Evolutionary conservation across 768 basidiomycete genomes (phyloP).

Genomic region (Nidularia sp.): DNA sequence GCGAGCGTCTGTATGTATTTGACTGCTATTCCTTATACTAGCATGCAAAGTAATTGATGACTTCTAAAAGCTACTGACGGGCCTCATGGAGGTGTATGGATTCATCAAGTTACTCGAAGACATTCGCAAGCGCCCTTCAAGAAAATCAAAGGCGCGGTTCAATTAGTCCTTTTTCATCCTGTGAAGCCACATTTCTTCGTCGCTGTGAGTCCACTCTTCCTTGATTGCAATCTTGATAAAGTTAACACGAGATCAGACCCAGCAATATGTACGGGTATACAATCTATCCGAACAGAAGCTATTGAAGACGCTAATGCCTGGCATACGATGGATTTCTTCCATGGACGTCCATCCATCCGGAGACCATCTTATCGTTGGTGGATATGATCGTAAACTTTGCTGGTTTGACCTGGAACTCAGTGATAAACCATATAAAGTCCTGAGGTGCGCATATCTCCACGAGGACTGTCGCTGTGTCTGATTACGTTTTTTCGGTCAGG

Average conservation of each 20-base stretch:
- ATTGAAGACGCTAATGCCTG: slow-evolving; percentile 90
- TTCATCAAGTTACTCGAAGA: slow-evolving; percentile 90
- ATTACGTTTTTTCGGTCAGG: slow-evolving; percentile 32
- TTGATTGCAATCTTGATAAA: slow-evolving; percentile 22
- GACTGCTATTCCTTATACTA: background rate
- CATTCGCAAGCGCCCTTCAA: slow-evolving; percentile 98
- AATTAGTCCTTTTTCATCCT: slow-evolving; percentile 93
- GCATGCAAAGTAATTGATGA: too few relatives aligned
- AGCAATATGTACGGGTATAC: slow-evolving; percentile 93
- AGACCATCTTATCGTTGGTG: slow-evolving; percentile 95
- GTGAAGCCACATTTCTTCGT: slow-evolving; percentile 95
- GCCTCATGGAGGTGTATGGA: slow-evolving; percentile 84
- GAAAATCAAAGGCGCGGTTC: slow-evolving; percentile 87
- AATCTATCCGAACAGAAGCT: slow-evolving; percentile 92
- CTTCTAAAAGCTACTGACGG: slow-evolving; percentile 50
- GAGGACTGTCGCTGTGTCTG: slow-evolving; percentile 1
- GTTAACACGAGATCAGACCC: slow-evolving; percentile 46
- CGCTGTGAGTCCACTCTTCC: slow-evolving; percentile 56
- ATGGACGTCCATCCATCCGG: slow-evolving; percentile 96
- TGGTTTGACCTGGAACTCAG: slow-evolving; percentile 99
- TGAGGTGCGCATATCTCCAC: slow-evolving; percentile 54
- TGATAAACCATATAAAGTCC: slow-evolving; percentile 94
- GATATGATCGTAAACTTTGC: slow-evolving; percentile 95
- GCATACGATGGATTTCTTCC: slow-evolving; percentile 94
- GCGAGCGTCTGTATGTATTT: slow-evolving; percentile 83